These are phyloP conservation scores for Bromus sterilis DNA, from an alignment of 176 grass and related monocot species.

Conservation along the genomic window DNA sequence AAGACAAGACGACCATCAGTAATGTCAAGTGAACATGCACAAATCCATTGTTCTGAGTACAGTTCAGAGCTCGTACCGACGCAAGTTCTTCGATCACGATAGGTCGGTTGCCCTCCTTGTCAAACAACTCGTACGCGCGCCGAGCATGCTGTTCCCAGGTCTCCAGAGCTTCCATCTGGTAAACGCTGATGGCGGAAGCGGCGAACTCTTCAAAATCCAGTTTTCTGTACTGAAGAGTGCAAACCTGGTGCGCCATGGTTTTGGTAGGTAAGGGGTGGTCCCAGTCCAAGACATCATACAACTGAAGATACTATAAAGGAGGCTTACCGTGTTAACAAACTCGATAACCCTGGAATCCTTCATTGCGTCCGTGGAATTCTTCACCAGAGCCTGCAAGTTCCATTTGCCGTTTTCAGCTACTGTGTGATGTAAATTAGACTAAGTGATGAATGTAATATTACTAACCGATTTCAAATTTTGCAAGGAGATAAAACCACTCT, in stretches of 20 bases:
- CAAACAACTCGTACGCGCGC: conserved; percentile 80
- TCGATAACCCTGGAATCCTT: conserved; percentile 94
- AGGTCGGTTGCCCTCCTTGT: conserved; percentile 97
- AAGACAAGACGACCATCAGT: background rate
- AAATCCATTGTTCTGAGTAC: background rate
- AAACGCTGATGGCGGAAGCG: conserved; percentile 76
- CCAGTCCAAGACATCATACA: background rate
- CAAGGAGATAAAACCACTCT: conserved; percentile 89
- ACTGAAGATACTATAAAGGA: background rate
- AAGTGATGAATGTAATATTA: background rate
- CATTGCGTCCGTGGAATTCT: conserved; percentile 90
- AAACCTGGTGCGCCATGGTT: conserved; percentile 51
- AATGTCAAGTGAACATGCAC: background rate
- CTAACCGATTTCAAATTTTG: conserved; percentile 91
- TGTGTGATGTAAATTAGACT: background rate
- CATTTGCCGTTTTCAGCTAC: conserved; percentile 9
- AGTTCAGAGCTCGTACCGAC: conserved; percentile 48
- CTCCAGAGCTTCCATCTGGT: conserved; percentile 98
- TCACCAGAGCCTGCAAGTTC: conserved; percentile 65
- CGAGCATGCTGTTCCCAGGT: conserved; percentile 92
- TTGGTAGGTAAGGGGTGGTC: background rate
- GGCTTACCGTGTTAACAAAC: conserved; percentile 81
- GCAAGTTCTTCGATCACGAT: conserved; percentile 99
- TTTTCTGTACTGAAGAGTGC: conserved; percentile 99
- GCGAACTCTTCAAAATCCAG: conserved; percentile 98